These are phyloP conservation scores for Talaromyces sp. DNA, from an alignment of 2,329 filamentous ascomycete species.

Conservation along the genomic window DNA sequence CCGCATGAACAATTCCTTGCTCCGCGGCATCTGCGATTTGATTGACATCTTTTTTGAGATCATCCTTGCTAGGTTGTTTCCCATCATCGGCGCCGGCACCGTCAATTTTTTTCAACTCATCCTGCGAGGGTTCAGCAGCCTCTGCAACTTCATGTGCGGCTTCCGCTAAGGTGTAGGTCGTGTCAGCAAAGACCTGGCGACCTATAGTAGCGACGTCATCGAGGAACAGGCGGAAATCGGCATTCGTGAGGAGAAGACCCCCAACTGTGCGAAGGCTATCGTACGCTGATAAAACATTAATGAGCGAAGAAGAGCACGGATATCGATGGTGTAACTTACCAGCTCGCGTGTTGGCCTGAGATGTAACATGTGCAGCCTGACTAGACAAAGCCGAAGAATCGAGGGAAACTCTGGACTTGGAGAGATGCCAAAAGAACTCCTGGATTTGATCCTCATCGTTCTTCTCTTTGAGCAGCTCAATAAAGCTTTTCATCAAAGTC, in stretches of 20 bases:
- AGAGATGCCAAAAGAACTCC: conserved; percentile 82
- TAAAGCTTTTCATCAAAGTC: conserved; percentile 73
- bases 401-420: conserved; percentile 67
- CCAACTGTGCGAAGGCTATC: conserved; percentile 79
- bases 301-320: no score
- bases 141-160: conserved; percentile 73
- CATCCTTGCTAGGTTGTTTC: conserved; percentile 55
- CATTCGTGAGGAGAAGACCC: conserved; percentile 81
- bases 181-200: conserved; percentile 81
- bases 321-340: conserved; percentile 43
- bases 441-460: conserved; percentile 83
- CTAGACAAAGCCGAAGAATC: conserved; percentile 63
- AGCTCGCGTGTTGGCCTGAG: conserved; percentile 67
- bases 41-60: conserved; percentile 58
- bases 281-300: conserved; percentile 56
- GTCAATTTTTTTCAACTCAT: conserved; percentile 55
- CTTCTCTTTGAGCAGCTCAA: conserved; percentile 77
- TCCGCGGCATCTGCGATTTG: conserved; percentile 49
- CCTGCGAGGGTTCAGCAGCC: conserved; percentile 65
- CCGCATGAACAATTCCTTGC: conserved; percentile 37
- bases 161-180: conserved; percentile 72
- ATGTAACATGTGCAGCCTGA: conserved; percentile 60
- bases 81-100: conserved; percentile 44
- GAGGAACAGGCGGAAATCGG: conserved; percentile 83
- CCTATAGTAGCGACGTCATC: conserved; percentile 75